Conservation (phyloP, 1,284 basidiomycete genomes). For the Cryptococcus hybrid region DNA sequence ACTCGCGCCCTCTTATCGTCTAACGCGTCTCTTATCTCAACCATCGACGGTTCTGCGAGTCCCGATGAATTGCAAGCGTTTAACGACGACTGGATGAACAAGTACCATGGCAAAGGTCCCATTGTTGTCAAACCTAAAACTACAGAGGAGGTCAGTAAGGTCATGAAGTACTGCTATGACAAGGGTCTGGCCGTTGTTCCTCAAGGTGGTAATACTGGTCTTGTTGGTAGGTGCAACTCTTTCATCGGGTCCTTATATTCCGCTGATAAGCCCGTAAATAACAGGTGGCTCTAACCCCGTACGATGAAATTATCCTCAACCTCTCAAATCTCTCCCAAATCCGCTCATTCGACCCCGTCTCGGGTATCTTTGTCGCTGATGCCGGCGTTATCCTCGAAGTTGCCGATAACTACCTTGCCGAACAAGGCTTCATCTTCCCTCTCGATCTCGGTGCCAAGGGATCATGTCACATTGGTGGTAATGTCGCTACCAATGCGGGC, state of each 20-base stretch:
- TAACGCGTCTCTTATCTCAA: slow-evolving; percentile 53
- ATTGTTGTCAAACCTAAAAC: slow-evolving; percentile 88
- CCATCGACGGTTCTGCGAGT: slow-evolving; percentile 48
- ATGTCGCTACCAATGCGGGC: slow-evolving; percentile 96
- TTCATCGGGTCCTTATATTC: neutral
- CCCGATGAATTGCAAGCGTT: slow-evolving; percentile 70
- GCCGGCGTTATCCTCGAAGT: slow-evolving; percentile 94
- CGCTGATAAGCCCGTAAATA: neutral
- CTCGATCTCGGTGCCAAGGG: slow-evolving; percentile 98
- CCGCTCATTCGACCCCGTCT: slow-evolving; percentile 88
- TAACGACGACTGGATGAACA: slow-evolving; percentile 98
- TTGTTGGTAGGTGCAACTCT: slow-evolving; percentile 60
- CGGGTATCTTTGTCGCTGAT: slow-evolving; percentile 65
- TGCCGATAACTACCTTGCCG: slow-evolving; percentile 80
- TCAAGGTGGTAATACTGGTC: slow-evolving; percentile 97
- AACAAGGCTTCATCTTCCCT: slow-evolving; percentile 94
- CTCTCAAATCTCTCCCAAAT: slow-evolving; percentile 80
- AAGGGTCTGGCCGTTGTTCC: slow-evolving; percentile 84
- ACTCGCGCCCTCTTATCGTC: slow-evolving; percentile 53
- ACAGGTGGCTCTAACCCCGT: slow-evolving; percentile 87
- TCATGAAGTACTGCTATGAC: slow-evolving; percentile 80
- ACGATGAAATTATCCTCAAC: slow-evolving; percentile 82
- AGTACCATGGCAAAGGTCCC: slow-evolving; percentile 79
- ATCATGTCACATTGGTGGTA: slow-evolving; percentile 98
- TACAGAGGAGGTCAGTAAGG: slow-evolving; percentile 80